phyloP scores from a whole-genome alignment of 1,139 yeast genomes.

The Starmera stellimalicola region DNA sequence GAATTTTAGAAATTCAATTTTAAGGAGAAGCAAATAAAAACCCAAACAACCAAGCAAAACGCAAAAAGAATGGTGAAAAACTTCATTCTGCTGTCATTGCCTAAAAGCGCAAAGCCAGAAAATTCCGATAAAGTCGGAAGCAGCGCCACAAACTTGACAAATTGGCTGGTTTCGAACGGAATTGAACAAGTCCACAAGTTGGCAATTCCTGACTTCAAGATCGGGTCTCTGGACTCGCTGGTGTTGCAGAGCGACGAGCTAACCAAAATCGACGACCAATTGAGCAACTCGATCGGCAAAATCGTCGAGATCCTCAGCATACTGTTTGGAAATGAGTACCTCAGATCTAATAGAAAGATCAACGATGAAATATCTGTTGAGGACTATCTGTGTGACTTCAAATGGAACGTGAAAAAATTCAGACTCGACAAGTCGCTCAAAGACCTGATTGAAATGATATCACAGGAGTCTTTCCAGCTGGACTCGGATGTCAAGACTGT shows the following conservation, averaged over 20 bases:
- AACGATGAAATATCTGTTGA: slow-evolving; percentile 39
- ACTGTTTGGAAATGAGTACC: slow-evolving; percentile 35
- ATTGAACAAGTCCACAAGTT: slow-evolving; percentile 30
- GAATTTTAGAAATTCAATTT: background rate
- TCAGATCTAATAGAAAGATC: slow-evolving; percentile 36
- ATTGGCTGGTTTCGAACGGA: slow-evolving; percentile 28
- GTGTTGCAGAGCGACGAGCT: slow-evolving; percentile 89
- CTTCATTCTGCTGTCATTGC: slow-evolving; percentile 34
- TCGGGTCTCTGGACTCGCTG: slow-evolving; percentile 88
- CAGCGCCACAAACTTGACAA: too few relatives aligned
- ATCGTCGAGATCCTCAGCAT: slow-evolving; percentile 59
- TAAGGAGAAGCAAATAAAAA: slow-evolving; percentile 21
- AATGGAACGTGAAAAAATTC: slow-evolving; percentile 84
- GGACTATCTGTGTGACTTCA: slow-evolving; percentile 61
- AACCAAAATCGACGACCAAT: slow-evolving; percentile 67
- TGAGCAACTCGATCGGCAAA: slow-evolving; percentile 59
- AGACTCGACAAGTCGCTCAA: slow-evolving; percentile 76
- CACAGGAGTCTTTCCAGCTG: slow-evolving; percentile 70
- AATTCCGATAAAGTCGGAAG: too few relatives aligned
- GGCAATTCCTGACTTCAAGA: slow-evolving; percentile 78
- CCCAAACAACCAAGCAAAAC: slow-evolving; percentile 4
- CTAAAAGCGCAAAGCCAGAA: slow-evolving; percentile 37
- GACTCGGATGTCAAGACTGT: slow-evolving; percentile 75
- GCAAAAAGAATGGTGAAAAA: slow-evolving; percentile 1
- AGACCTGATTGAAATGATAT: slow-evolving; percentile 59